These are phyloP conservation scores for Hsuehochloa calcarea DNA, from an alignment of 176 grass and related monocot species.

Conservation along the genomic window DNA sequence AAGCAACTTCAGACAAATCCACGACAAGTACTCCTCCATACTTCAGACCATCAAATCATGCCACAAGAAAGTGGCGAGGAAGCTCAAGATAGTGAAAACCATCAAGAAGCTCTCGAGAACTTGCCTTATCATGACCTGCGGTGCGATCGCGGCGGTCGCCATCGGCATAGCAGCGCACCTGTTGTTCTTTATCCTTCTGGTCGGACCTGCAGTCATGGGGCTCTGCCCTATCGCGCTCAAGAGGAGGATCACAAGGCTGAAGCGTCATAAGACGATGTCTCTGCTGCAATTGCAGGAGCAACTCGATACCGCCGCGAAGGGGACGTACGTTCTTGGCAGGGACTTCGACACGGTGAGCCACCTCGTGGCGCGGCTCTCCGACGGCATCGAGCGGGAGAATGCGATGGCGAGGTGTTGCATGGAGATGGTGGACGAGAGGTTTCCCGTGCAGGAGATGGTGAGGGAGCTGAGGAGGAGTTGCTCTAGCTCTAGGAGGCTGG, in stretches of 20 bases:
- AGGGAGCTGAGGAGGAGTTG: slow-evolving; percentile 40
- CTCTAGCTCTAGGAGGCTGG: slow-evolving; percentile 20
- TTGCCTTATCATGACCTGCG: slow-evolving; percentile 9
- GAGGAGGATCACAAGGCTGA: neutral
- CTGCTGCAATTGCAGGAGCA: slow-evolving; percentile 36
- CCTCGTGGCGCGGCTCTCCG: slow-evolving; percentile 33
- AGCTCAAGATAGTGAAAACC: slow-evolving; percentile 20
- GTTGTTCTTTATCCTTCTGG: slow-evolving; percentile 26
- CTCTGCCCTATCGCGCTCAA: slow-evolving; percentile 20
- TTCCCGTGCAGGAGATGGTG: slow-evolving; percentile 33
- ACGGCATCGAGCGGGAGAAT: slow-evolving; percentile 44
- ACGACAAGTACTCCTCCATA: slow-evolving; percentile 37
- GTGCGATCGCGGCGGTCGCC: neutral
- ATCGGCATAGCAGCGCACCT: slow-evolving; percentile 25
- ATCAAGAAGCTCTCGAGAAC: slow-evolving; percentile 17
- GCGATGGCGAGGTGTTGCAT: slow-evolving; percentile 38
- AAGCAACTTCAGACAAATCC: slow-evolving; percentile 42
- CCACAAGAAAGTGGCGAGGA: slow-evolving; percentile 42
- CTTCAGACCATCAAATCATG: slow-evolving; percentile 25
- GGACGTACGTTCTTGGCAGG: slow-evolving; percentile 43
- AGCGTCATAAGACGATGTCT: neutral
- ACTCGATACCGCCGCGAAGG: slow-evolving; percentile 49
- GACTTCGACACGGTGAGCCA: slow-evolving; percentile 50
- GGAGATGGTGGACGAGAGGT: slow-evolving; percentile 12
- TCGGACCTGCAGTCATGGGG: slow-evolving; percentile 29